Conservation (phyloP, 1,284 basidiomycete species). For the Dichomitus squalens region DNA sequence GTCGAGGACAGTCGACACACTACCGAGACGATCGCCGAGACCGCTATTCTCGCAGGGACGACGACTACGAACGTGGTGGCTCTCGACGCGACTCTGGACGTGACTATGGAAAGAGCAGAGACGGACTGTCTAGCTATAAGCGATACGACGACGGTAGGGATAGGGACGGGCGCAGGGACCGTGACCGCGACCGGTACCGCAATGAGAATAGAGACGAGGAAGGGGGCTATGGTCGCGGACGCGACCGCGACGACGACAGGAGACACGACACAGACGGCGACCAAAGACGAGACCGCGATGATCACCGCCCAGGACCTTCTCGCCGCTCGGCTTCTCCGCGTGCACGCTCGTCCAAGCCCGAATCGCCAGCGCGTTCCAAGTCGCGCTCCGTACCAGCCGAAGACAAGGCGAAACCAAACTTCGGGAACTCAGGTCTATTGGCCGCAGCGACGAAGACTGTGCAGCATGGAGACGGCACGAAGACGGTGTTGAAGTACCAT, state of each 20-base stretch:
- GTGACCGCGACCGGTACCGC: constrained; percentile 12
- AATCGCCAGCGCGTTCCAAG: constrained; percentile 35
- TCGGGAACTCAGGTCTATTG: constrained; percentile 85
- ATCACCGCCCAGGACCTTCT: constrained; percentile 35
- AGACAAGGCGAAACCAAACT: constrained; percentile 84
- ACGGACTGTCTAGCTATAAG: neutral
- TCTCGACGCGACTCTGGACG: constrained; percentile 10
- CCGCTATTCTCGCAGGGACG: constrained; percentile 11
- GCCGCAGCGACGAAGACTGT: constrained; percentile 95
- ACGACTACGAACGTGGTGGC: constrained; percentile 14
- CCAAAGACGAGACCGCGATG: constrained; percentile 11
- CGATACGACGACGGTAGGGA: constrained; percentile 5
- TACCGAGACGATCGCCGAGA: constrained; percentile 17
- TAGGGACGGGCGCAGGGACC: constrained; percentile 31
- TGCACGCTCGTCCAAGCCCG: constrained; percentile 39
- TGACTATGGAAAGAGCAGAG: constrained; percentile 11
- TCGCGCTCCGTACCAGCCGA: constrained; percentile 37
- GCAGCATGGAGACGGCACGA: constrained; percentile 71
- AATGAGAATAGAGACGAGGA: constrained; percentile 16
- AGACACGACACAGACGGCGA: constrained; percentile 13
- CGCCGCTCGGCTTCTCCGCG: constrained; percentile 63
- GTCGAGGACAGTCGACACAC: constrained; percentile 4
- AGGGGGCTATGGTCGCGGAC: constrained; percentile 6
- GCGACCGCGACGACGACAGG: constrained; percentile 10
- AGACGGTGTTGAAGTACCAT: constrained; percentile 95